Base-by-base conservation (phyloP, 768 basidiomycete genomes). In the Crepidotus variabilis region DNA sequence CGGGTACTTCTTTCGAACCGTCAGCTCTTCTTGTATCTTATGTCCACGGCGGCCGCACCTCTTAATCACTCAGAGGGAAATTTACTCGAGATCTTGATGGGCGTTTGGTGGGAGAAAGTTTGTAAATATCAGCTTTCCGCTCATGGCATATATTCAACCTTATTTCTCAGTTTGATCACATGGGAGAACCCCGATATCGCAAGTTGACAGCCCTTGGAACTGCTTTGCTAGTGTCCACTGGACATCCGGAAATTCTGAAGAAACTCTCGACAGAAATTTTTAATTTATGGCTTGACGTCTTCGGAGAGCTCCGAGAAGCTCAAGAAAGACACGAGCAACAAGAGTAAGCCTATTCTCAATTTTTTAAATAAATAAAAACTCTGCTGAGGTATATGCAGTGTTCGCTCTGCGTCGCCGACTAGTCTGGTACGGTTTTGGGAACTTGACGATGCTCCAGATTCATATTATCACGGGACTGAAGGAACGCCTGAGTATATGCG, bases 261-360 rank as follows among this genome's bases (percentile, higher is more conserved):
- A 80, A 89, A 18, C 71, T 96, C 22, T 78, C 83, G 13, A 80
- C 77, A 2, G 93, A 94, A 62, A 83, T 92, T 22, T 90, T 91
- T 69, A 89, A 91, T 63, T 71, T 94, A 24, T 96, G 93, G 93
- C 73, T 88, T 36, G 93, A 94, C 59, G 93, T 94, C 5, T 85
- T 95, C 52, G 88, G 87, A 13, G 92, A 94, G 67, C 78, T 94
- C 51, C 88, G 86, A 64, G 94, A 95, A 69, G 84, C 84, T 7
- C 73, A 77, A 60, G 73, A 71, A 14, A 57, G 58, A 8, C 65
- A 61, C 21, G 65, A 67, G 24, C 67, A 71, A 48, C 74, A 75
- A 16, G 73, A 73, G 57, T 69, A 67, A 24, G 57, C 58, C 14
- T 20, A 33, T 33, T 34, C 20, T 2, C 32, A 47, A 35, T 4